A percentile compares a stretch with the other conserved stretches of the same genome.
phyloP scores from a whole-genome alignment of 2,329 filamentous ascomycete genomes.

The Massarina eburnea region DNA sequence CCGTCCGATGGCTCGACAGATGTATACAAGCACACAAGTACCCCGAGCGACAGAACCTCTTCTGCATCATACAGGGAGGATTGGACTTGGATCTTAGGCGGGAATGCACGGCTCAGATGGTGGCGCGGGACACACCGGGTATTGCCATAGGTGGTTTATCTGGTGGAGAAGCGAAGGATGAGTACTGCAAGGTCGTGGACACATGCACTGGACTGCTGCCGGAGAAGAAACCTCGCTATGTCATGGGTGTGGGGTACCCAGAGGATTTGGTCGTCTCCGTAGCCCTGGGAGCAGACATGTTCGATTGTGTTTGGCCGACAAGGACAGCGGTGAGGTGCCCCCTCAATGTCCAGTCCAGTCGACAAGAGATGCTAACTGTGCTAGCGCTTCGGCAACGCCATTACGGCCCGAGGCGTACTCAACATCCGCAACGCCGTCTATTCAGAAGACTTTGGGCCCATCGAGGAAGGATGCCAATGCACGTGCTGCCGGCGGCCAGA shows the following conservation, averaged over 20 bases:
- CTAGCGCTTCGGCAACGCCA: conserved; percentile 85
- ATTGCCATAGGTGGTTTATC: conserved; percentile 95
- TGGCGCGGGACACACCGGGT: conserved; percentile 85
- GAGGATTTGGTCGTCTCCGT: conserved; percentile 94
- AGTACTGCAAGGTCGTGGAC: conserved; percentile 88
- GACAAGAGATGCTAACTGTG: conserved; percentile 3
- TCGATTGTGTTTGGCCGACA: conserved; percentile 98
- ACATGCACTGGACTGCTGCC: conserved; percentile 85
- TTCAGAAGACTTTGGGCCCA: conserved; percentile 76
- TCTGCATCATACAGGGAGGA: conserved; percentile 98
- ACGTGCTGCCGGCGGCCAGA: conserved; percentile 68
- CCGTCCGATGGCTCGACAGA: conserved; percentile 91
- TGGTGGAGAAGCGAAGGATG: conserved; percentile 89
- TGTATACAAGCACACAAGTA: conserved; percentile 89
- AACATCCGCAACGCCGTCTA: conserved; percentile 79
- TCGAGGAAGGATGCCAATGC: conserved; percentile 83
- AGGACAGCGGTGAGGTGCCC: conserved; percentile 69
- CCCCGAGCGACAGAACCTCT: conserved; percentile 83
- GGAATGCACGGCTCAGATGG: conserved; percentile 85
- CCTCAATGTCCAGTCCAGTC: background rate
- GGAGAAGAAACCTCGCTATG: conserved; percentile 91
- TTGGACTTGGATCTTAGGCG: conserved; percentile 83
- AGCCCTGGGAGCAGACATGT: conserved; percentile 96
- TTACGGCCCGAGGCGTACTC: conserved; percentile 78
- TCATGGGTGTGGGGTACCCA: conserved; percentile 98